Evolutionary conservation across 805 yeast genomes (phyloP).

Genomic region (Saturnispora besseyi): DNA sequence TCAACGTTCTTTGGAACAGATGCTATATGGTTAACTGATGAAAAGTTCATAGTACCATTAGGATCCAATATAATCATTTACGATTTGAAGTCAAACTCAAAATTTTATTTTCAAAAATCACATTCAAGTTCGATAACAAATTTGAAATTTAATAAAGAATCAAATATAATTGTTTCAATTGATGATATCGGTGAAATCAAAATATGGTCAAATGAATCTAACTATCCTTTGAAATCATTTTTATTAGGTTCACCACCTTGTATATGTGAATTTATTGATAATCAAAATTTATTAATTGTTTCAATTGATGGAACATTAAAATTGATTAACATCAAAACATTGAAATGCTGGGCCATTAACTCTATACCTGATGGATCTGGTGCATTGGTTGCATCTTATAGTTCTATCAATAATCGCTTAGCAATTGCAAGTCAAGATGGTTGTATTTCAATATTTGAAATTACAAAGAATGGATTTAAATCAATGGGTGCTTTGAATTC

Average conservation of each 20-base stretch:
- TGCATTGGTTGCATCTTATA: neutral
- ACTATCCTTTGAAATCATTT: neutral
- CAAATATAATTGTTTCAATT: conserved; percentile 1
- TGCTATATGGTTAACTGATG: conserved; percentile 65
- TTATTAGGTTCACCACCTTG: neutral
- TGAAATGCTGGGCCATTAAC: neutral
- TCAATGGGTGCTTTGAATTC: conserved; percentile 3
- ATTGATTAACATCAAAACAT: neutral
- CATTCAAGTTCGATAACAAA: conserved; percentile 1
- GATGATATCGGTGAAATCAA: conserved; percentile 1
- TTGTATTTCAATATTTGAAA: neutral
- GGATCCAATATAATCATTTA: neutral
- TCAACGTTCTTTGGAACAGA: conserved; percentile 35
- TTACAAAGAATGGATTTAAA: neutral
- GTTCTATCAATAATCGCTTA: neutral
- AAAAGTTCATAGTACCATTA: conserved; percentile 58
- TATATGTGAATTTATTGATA: neutral
- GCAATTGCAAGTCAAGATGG: conserved; percentile 1
- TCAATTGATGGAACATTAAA: conserved; percentile 4
- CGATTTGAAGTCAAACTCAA: neutral
- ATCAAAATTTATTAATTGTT: neutral
- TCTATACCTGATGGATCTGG: conserved; percentile 6
- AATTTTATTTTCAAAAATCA: neutral
- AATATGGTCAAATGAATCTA: conserved; percentile 1
- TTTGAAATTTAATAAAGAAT: neutral